phyloP scores from a whole-genome alignment of 768 basidiomycete species.

The Rhizopogon vesiculosus region DNA sequence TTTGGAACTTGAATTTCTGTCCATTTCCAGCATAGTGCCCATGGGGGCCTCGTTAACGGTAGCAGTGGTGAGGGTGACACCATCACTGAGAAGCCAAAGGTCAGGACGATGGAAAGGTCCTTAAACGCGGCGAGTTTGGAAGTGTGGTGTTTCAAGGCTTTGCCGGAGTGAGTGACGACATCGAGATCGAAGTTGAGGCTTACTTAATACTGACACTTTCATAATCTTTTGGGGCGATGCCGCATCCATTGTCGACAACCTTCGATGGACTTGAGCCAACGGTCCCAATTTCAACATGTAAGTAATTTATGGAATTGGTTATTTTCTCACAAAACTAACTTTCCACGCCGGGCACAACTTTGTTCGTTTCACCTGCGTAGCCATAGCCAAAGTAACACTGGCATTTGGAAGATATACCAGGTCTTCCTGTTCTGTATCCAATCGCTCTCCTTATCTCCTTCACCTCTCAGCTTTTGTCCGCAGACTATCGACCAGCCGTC shows the following conservation, averaged over 20 bases:
- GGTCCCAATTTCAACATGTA: too few species aligned
- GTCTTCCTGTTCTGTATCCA: too few species aligned
- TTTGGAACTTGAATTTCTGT: constrained; percentile 46
- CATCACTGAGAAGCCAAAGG: constrained; percentile 78
- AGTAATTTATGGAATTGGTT: too few species aligned
- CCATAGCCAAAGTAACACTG: too few species aligned
- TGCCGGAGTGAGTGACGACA: not conserved
- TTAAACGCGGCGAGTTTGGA: constrained; percentile 81
- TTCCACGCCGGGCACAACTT: too few species aligned
- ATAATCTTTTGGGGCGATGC: constrained; percentile 76
- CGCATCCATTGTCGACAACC: constrained; percentile 91
- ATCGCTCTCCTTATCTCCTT: too few species aligned
- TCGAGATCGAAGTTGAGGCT: constrained; percentile 14
- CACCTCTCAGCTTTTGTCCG: too few species aligned
- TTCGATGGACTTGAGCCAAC: constrained; percentile 75
- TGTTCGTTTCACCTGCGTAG: too few species aligned
- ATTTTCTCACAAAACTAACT: too few species aligned
- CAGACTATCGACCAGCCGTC: constrained; percentile 68
- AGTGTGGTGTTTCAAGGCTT: constrained; percentile 89
- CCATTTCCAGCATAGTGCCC: constrained; percentile 76
- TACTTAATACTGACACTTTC: constrained; percentile 74
- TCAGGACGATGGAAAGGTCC: constrained; percentile 66
- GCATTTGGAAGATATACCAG: too few species aligned
- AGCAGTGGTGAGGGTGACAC: constrained; percentile 68
- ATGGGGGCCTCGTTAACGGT: constrained; percentile 68